Conservation (phyloP, 2,329 filamentous ascomycete genomes). For the Metarhizium rileyi region DNA sequence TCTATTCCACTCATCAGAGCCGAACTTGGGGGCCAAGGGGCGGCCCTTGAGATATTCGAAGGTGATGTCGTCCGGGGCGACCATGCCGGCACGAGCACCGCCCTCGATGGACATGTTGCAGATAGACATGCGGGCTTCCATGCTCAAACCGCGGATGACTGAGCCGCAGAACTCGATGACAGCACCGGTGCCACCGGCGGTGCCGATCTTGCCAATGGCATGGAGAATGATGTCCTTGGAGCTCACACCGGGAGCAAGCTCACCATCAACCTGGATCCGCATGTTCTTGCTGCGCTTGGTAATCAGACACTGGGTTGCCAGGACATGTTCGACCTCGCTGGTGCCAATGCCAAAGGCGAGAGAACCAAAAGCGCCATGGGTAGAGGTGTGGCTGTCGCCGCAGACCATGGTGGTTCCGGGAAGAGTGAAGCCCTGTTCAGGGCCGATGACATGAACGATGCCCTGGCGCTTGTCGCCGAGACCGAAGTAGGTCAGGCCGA, state of each 20-base stretch:
- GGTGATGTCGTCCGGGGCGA: slow-evolving; percentile 87
- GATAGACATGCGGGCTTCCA: slow-evolving; percentile 98
- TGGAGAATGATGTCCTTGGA: slow-evolving; percentile 94
- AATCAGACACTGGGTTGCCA: slow-evolving; percentile 91
- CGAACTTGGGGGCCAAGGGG: slow-evolving; percentile 76
- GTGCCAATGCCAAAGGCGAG: slow-evolving; percentile 96
- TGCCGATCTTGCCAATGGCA: slow-evolving; percentile 88
- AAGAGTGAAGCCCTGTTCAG: slow-evolving; percentile 96
- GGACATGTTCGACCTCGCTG: slow-evolving; percentile 95
- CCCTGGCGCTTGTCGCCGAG: slow-evolving; percentile 94
- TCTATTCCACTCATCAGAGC: slow-evolving; percentile 81
- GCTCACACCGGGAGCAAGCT: slow-evolving; percentile 81
- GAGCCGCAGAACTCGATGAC: slow-evolving; percentile 98
- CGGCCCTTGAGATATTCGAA: slow-evolving; percentile 92
- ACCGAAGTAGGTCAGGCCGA: slow-evolving; percentile 94
- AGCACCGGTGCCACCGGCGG: slow-evolving; percentile 84
- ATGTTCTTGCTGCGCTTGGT: slow-evolving; percentile 97
- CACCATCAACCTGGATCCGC: slow-evolving; percentile 89
- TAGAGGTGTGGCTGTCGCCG: slow-evolving; percentile 96
- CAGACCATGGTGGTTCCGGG: slow-evolving; percentile 95
- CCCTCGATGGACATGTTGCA: slow-evolving; percentile 99
- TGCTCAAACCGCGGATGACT: slow-evolving; percentile 78
- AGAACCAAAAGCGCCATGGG: slow-evolving; percentile 91
- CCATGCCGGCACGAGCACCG: slow-evolving; percentile 91
- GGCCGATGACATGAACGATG: slow-evolving; percentile 96